Base-by-base conservation (phyloP, 2,329 filamentous ascomycete species). In the Calonectria fujianensis region DNA sequence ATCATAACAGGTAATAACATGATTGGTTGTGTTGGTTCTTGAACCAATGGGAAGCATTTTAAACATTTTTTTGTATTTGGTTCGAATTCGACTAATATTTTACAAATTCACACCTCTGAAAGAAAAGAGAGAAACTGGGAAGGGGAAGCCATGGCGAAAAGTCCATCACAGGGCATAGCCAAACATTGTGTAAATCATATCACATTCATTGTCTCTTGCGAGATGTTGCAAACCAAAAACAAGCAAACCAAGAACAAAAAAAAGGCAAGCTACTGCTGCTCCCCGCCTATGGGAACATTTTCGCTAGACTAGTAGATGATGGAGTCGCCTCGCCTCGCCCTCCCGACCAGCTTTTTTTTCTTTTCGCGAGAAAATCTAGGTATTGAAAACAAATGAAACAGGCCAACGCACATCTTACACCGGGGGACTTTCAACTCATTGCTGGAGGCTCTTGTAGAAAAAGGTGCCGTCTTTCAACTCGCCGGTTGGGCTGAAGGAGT, bases 381-480 rank as follows among this genome's bases (percentile, higher is more conserved):
- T 70, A 73, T 75, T 31, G 54, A 66, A 61, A 71, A 54, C 24
- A 52, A 73, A 66, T 50, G 41, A 27, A 50, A 71, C 39, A 32
- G 45, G 32, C 24, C 48, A 32, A 32, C 31, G 52, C 61, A 32
- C 67, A 29, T 64, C 48, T 16, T 18, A 37, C 29, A 52, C 13
- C 18, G 24, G 24, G 20, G 16, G 57, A 6, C 57, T 29, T 54
- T 63, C 1, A 7, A 14, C 50, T 79, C 27, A 79, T 59, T 73
- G 52, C 16, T 76, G 73, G 45, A 93, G 83, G 72, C 90, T 87
- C 83, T 92, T 93, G 82, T 92, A 93, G 78, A 92, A 91, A 77
- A 92, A 90, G 0, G 88, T 87, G 68, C 88, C 88, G 75, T 89
- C 88, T 76, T 86, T 88, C 70, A 90, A 82, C 57, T 86, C 87